A percentile compares a stretch with the other conserved stretches of the same genome.
phyloP scores from a whole-genome alignment of 2,329 filamentous ascomycete genomes.

The Neophaeococcomyces aloes region DNA sequence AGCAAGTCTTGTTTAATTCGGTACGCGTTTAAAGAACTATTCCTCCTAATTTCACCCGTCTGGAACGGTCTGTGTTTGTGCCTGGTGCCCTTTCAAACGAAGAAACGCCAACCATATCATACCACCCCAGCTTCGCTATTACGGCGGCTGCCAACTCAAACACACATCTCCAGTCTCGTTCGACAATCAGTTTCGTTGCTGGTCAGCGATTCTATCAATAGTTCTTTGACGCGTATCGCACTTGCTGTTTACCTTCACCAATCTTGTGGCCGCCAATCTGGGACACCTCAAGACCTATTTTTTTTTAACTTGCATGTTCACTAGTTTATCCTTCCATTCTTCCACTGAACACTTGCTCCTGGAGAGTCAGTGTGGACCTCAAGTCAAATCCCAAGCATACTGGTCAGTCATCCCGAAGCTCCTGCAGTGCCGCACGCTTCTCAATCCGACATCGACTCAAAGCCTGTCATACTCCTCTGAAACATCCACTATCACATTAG shows the following conservation, averaged over 20 bases:
- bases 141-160: background rate
- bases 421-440: no score
- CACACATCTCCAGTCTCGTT: background rate
- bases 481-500: no score
- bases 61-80: constrained; percentile 8
- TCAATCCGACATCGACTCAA: no score
- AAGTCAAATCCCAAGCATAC: no score
- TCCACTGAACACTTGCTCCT: no score
- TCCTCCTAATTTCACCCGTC: constrained; percentile 17
- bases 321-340: no score
- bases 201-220: constrained; percentile 9
- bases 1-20: constrained; percentile 24
- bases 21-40: constrained; percentile 19
- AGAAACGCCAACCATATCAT: constrained; percentile 6
- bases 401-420: no score
- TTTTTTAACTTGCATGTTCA: background rate
- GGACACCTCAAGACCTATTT: background rate
- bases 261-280: constrained; percentile 1
- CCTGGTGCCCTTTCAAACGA: constrained; percentile 10
- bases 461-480: no score
- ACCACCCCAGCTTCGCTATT: constrained; percentile 1
- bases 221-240: constrained; percentile 7
- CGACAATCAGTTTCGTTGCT: constrained; percentile 8
- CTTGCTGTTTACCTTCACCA: constrained; percentile 2
- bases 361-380: no score